Evolutionary conservation across 495 filamentous ascomycete species (phyloP), one percentile per base, ranked within the genome.

Genomic region (Cairneyella variabilis): DNA sequence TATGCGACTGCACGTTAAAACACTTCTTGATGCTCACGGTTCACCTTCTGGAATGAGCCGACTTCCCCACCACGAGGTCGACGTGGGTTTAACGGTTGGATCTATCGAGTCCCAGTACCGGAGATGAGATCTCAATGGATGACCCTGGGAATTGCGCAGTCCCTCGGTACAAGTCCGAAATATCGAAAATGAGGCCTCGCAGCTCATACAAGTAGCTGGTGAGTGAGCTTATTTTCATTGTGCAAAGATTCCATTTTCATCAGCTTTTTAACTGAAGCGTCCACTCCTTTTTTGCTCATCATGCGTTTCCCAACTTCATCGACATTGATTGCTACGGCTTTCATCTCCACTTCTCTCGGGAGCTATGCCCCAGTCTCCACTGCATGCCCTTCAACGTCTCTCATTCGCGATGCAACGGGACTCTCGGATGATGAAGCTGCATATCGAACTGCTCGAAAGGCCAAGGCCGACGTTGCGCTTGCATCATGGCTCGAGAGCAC

Each of bases 401-500:
- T 56, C 7, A 30, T 56, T 9, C 25, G 53, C 8, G 16, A 22
- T 27, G 53, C 53, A 17, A 39, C 16, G 5, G 52, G 52, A 11
- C 53, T 56, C 7, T 50, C 45, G 12, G 39, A 49, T 45, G 21
- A 34, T 3, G 53, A 56, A 41, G 42, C 34, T 16, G 39, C 30
- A 23, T 74, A 71, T 51, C 53, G 69, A 20, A 45, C 51, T 17
- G 32, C 50, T 12, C 64, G 71, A 28, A 63, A 65, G 50, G 43
- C 48, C 5, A 59, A 59, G 4, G 71, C 71, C 7, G 58, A 64
- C 57, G 52, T 22, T 8, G 66, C 57, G 1, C 58, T 73, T 25
- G 51, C 41, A 11, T 28, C 48, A 8, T 74, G 69, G 69, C 56
- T 73, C 2, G 11, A 51, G 49, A 71, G 64, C 54, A 67, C 60